Percentiles rank a stretch among this genome's conserved stretches.
Evolutionary conservation across 768 basidiomycete genomes (phyloP).

Genomic region (Tylopilus sp.): DNA sequence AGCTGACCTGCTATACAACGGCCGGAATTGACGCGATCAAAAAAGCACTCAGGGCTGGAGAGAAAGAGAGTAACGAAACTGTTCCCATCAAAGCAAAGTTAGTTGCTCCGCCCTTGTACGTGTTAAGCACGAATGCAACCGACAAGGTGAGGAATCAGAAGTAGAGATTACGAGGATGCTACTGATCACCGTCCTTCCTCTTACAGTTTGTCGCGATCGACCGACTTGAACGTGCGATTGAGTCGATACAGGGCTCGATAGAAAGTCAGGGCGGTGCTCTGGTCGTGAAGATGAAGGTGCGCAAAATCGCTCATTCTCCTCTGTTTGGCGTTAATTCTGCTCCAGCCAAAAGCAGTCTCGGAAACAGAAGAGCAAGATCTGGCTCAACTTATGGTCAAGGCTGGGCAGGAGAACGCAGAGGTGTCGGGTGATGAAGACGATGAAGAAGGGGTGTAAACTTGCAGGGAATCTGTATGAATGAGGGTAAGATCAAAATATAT

Average conservation of each 20-base stretch:
- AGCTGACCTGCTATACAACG: conserved; percentile 94
- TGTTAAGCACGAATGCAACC: conserved; percentile 92
- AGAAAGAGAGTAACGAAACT: conserved; percentile 79
- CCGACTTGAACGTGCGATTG: conserved; percentile 89
- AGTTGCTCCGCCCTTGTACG: conserved; percentile 94
- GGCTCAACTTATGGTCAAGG: conserved; percentile 95
- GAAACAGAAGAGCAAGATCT: conserved; percentile 98
- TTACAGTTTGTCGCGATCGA: conserved; percentile 82
- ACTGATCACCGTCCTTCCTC: background rate
- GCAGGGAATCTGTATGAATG: no score
- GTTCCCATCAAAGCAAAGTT: conserved; percentile 97
- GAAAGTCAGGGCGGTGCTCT: conserved; percentile 82
- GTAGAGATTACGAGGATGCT: background rate
- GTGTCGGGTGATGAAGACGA: conserved; percentile 94
- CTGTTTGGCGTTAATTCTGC: background rate
- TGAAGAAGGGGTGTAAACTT: conserved; percentile 41
- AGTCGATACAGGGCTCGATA: conserved; percentile 82
- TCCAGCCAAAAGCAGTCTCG: conserved; percentile 93
- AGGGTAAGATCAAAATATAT: no score
- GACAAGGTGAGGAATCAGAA: conserved; percentile 65
- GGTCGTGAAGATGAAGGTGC: conserved; percentile 94
- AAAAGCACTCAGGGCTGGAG: conserved; percentile 84
- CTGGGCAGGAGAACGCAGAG: conserved; percentile 90
- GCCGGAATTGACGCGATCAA: conserved; percentile 97
- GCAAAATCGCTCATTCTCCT: background rate